phyloP scores from a whole-genome alignment of 768 basidiomycete genomes.

The Tremella fuciformis region DNA sequence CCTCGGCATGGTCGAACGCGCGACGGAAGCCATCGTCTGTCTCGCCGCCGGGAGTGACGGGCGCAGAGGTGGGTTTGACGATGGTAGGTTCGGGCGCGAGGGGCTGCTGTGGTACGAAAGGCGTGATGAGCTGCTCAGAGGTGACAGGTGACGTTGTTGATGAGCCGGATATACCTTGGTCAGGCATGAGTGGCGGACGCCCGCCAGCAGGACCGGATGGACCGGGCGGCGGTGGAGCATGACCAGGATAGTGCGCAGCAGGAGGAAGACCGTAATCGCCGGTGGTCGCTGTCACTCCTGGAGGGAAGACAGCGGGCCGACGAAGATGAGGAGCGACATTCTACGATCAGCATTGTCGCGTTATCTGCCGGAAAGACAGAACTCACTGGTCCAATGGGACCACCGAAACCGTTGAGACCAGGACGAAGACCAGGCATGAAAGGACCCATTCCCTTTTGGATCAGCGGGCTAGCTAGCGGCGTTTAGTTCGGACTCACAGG shows the following conservation, averaged over 20 bases:
- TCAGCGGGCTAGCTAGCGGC: conserved; percentile 4
- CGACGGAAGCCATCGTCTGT: conserved; percentile 38
- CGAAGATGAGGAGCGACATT: conserved; percentile 48
- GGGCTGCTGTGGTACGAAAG: conserved; percentile 9
- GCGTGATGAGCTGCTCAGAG: conserved; percentile 34
- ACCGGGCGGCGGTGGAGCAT: conserved; percentile 23
- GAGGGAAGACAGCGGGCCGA: conserved; percentile 49
- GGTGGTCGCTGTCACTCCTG: conserved; percentile 39
- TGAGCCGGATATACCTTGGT: conserved; percentile 36
- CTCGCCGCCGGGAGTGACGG: conserved; percentile 10
- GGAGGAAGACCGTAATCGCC: conserved; percentile 50
- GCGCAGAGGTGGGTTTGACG: conserved; percentile 8
- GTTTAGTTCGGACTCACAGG: conserved; percentile 25
- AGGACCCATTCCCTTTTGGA: conserved; percentile 45
- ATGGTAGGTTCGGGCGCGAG: conserved; percentile 9
- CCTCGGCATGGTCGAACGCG: conserved; percentile 36
- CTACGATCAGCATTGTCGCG: conserved; percentile 10
- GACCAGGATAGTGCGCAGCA: conserved; percentile 37
- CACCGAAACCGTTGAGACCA: conserved; percentile 48
- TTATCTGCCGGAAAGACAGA: neutral
- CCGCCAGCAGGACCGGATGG: conserved; percentile 13
- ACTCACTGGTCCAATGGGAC: conserved; percentile 48
- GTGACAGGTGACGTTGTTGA: conserved; percentile 31
- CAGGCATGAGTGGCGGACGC: conserved; percentile 20
- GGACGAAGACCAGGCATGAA: conserved; percentile 50